Base-by-base conservation (phyloP, 2,329 filamentous ascomycete species). In the Nannizzia gypsea region DNA sequence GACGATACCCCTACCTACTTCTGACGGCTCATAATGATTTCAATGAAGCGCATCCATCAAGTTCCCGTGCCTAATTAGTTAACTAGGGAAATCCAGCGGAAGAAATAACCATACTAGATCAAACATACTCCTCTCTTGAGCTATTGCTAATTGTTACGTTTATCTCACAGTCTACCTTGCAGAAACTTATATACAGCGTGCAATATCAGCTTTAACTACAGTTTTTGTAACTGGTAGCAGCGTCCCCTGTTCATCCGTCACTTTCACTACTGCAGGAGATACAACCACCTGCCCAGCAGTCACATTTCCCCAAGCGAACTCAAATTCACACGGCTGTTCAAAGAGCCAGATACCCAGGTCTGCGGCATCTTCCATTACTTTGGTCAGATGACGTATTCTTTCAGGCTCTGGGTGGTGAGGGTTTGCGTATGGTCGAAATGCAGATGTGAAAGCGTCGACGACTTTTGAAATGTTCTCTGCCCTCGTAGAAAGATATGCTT, bases 321-420 rank as follows among this genome's bases (percentile, higher is more conserved):
- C 52, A 48, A 67, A 68, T 1, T 57, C 31, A 48, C 67, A 68
- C 8, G 69, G 67, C 55, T 71, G 69, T 2, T 63, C 36, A 48
- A 70, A 70, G 0, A 71, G 56, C 68, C 66, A 70, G 6, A 55
- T 36, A 0, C 68, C 68, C n/a, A 68, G 40, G 0, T 68, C 64
- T 0, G 65, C 63, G 0, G 68, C 63, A 3, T 63, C 63, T 6
- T 57, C 60, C 2, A 64, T 59, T 2, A 71, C 61, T 9, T 57
- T 65, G 3, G 24, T 61, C 11, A 70, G 42, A 44, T 70, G 68
- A 8, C 22, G 40, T 1, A 62, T 20, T 17, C 65, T 66, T 0
- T 66, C 64, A 6, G 46, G 31, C 15, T 63, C 56, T 1, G 60
- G 26, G 26, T 66, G 63, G 3, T 59, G 50, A 2, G 62, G 17